These are phyloP conservation scores for Geranium brycei DNA, from an alignment of 345 rosid genomes.

Conservation along the genomic window DNA sequence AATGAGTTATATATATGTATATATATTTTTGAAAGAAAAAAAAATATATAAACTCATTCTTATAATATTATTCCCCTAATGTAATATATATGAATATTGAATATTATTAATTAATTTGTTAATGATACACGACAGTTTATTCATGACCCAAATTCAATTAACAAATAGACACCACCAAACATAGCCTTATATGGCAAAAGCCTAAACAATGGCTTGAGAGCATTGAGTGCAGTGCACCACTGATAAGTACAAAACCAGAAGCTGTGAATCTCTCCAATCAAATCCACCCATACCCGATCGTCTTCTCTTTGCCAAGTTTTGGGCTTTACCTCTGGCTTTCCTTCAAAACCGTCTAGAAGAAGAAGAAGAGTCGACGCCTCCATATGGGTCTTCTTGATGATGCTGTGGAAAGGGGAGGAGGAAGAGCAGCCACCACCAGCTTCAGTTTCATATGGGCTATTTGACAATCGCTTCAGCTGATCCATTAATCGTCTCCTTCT, in stretches of 20 bases:
- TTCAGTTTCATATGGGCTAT: neutral
- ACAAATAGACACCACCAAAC: neutral
- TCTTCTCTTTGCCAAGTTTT: neutral
- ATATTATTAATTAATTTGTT: too few species aligned
- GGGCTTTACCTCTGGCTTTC: neutral
- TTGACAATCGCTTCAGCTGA: neutral
- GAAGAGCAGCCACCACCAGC: neutral
- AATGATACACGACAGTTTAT: too few species aligned
- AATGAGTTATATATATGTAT: too few species aligned
- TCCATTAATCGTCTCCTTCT: too few species aligned
- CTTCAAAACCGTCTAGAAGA: neutral
- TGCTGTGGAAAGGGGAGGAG: neutral
- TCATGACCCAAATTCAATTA: neutral
- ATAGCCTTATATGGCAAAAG: neutral
- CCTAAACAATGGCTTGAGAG: neutral
- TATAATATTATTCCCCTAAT: too few species aligned
- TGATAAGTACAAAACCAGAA: neutral
- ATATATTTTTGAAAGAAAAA: too few species aligned
- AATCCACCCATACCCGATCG: neutral
- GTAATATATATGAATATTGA: too few species aligned
- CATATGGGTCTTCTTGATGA: neutral
- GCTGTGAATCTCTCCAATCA: neutral
- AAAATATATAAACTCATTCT: too few species aligned
- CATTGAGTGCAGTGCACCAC: neutral
- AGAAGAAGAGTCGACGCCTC: neutral